Conservation (phyloP, 78 protist species). For the Dictyostelium discoideum region DNA sequence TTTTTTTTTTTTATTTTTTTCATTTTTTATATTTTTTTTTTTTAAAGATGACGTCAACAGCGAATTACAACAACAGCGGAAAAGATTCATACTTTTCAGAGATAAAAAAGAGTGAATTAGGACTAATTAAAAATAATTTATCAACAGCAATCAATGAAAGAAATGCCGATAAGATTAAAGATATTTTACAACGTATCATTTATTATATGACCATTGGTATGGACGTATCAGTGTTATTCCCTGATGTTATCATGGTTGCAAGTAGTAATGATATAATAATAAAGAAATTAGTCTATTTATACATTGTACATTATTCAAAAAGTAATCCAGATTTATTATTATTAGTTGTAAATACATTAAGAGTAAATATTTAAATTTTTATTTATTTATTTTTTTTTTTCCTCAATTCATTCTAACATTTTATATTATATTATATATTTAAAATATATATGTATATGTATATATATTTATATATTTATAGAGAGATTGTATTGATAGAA, state of each 20-base stretch:
- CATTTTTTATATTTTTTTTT: too few species aligned
- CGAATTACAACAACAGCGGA: neutral
- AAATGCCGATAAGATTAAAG: conserved; percentile 61
- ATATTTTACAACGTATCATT: conserved; percentile 87
- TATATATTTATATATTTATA: too few species aligned
- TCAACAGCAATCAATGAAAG: conserved; percentile 52
- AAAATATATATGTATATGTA: too few species aligned
- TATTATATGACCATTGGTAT: conserved; percentile 96
- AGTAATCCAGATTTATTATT: conserved; percentile 15
- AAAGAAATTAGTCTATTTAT: conserved; percentile 64
- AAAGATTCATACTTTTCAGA: conserved; percentile 40
- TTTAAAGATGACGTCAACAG: neutral
- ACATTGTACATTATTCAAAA: conserved; percentile 49
- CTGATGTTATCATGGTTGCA: conserved; percentile 92
- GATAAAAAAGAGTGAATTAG: conserved; percentile 53
- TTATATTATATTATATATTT: too few species aligned
- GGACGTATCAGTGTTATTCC: conserved; percentile 93
- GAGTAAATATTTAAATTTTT: neutral
- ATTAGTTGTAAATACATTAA: conserved; percentile 56
- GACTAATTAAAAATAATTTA: neutral
- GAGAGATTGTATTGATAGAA: conserved; percentile 90
- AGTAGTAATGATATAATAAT: conserved; percentile 38
- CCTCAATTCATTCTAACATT: too few species aligned
- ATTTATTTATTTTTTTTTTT: neutral
- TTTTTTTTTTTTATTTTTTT: too few species aligned